Conservation (phyloP, 305 asterid species). For the Rubia tinctorum region DNA sequence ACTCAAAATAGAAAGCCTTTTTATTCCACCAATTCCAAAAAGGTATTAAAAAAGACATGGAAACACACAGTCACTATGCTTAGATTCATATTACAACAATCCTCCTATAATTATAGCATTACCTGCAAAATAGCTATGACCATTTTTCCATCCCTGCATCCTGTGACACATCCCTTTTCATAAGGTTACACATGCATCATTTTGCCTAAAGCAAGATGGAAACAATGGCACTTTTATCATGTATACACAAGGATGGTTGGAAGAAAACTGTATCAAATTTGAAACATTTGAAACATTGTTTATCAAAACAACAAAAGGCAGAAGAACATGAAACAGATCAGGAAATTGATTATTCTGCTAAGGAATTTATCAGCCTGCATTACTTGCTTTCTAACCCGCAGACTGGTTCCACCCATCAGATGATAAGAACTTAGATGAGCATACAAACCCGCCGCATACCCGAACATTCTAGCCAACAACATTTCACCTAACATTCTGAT, state of each 20-base stretch:
- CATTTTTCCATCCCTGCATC: no score
- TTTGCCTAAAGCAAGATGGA: no score
- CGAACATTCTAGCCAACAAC: slow-evolving; percentile 19
- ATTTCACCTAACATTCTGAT: slow-evolving; percentile 47
- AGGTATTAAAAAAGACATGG: no score
- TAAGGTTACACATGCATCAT: no score
- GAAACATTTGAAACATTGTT: not conserved
- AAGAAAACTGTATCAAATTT: not conserved
- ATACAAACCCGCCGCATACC: slow-evolving; percentile 33
- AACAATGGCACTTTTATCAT: slow-evolving; percentile 12
- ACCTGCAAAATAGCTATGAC: no score
- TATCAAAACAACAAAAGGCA: slow-evolving; percentile 63
- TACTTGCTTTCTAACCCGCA: slow-evolving; percentile 51
- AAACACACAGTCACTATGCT: no score
- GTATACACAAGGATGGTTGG: not conserved
- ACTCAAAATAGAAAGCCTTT: no score
- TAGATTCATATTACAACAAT: no score
- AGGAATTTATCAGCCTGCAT: slow-evolving; percentile 56
- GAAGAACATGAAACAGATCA: slow-evolving; percentile 56
- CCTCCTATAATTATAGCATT: no score
- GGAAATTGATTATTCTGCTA: slow-evolving; percentile 63
- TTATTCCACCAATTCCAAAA: no score
- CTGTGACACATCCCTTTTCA: no score
- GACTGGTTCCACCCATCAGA: slow-evolving; percentile 32
- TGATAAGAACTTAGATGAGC: slow-evolving; percentile 47